Conservation (phyloP, 768 basidiomycete genomes). For the Tricholomella constricta region DNA sequence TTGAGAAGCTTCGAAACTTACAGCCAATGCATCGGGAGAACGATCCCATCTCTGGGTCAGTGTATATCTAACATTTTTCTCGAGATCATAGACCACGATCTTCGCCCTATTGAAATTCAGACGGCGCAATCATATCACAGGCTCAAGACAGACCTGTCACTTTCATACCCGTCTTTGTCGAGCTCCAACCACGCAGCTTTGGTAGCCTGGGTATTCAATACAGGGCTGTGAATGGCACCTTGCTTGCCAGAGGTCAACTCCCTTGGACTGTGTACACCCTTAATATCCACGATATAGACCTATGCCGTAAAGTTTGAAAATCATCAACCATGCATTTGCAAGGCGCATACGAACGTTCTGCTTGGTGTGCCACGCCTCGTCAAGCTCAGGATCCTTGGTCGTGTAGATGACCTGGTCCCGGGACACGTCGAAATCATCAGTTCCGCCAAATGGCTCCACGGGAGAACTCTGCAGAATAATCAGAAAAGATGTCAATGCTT, state of each 20-base stretch:
- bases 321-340: background rate
- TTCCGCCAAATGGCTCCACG: constrained; percentile 86
- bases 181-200: constrained; percentile 90
- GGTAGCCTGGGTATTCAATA: constrained; percentile 64
- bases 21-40: constrained; percentile 62
- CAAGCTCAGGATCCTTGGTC: constrained; percentile 78
- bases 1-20: constrained; percentile 34
- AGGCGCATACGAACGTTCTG: constrained; percentile 57
- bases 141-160: constrained; percentile 59
- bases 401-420: constrained; percentile 74
- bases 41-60: constrained; percentile 87
- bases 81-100: constrained; percentile 78
- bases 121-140: background rate
- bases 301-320: constrained; percentile 26
- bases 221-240: constrained; percentile 78
- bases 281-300: constrained; percentile 72
- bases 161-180: constrained; percentile 85
- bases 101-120: constrained; percentile 51
- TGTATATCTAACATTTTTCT: constrained; percentile 64
- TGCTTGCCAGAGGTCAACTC: constrained; percentile 84
- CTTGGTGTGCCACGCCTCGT: constrained; percentile 84
- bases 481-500: background rate
- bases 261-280: constrained; percentile 47
- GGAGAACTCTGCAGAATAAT: constrained; percentile 54
- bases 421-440: constrained; percentile 79